Evolutionary conservation across 257 asterid species (phyloP).

Genomic region (Echites panduratus): DNA sequence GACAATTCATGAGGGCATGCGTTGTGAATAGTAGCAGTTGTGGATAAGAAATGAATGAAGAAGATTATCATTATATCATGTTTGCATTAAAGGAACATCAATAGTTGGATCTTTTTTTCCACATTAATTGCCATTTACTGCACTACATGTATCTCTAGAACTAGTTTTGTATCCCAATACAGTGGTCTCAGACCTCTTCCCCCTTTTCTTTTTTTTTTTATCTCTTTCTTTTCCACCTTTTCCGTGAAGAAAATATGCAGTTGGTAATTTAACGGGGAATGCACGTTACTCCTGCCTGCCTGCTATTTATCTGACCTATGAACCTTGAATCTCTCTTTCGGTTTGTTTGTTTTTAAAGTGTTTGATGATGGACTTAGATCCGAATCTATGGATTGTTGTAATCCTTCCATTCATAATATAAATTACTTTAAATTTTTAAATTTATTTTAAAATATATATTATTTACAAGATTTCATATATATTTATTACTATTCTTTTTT

Average conservation of each 20-base stretch:
- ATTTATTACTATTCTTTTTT: too few species aligned
- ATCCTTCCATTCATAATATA: too few species aligned
- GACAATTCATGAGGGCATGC: too few species aligned
- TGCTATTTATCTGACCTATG: neutral
- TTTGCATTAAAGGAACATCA: too few species aligned
- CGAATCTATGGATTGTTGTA: too few species aligned
- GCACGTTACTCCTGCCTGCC: neutral
- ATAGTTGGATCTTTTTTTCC: too few species aligned
- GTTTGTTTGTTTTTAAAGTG: neutral
- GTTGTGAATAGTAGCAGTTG: too few species aligned
- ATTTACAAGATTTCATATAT: too few species aligned
- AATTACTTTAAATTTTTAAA: too few species aligned
- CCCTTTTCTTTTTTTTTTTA: neutral
- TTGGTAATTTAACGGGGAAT: neutral
- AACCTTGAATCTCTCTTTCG: neutral
- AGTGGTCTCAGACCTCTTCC: neutral
- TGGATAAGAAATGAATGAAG: too few species aligned
- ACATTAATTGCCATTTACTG: constrained; percentile 5
- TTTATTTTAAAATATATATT: too few species aligned
- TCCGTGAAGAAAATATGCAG: neutral
- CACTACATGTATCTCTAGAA: neutral
- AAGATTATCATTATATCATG: too few species aligned
- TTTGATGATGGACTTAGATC: neutral
- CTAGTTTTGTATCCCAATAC: constrained; percentile 2
- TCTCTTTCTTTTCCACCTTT: neutral